A percentile compares a stretch with the other conserved stretches of the same genome.
Evolutionary conservation across 228 moss, liverwort and hornwort genomes (phyloP).

Genomic region (Sphagnum fallax): DNA sequence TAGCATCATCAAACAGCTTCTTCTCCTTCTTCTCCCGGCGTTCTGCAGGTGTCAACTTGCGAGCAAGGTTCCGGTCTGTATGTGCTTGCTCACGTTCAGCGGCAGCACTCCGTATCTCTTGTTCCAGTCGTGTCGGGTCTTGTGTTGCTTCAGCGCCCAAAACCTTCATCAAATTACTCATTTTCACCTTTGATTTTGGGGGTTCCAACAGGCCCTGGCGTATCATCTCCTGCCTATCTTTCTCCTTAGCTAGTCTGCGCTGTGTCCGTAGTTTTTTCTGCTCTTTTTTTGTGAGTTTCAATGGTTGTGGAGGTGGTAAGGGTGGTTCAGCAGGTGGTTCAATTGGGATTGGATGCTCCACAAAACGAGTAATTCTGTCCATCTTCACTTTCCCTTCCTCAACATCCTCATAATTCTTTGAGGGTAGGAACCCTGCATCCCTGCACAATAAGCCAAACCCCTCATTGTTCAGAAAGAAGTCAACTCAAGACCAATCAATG

Average conservation of each 20-base stretch:
- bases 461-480: too few species aligned
- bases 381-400: slow-evolving; percentile 40
- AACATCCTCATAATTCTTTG: slow-evolving; percentile 63
- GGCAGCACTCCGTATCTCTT: slow-evolving; percentile 87
- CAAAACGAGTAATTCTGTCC: slow-evolving; percentile 48
- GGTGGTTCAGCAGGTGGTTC: slow-evolving; percentile 95
- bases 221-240: slow-evolving; percentile 99
- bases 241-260: slow-evolving; percentile 92
- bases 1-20: slow-evolving; percentile 86
- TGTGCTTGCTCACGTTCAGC: slow-evolving; percentile 97
- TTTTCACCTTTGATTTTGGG: slow-evolving; percentile 96
- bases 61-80: slow-evolving; percentile 84
- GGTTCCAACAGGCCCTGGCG: slow-evolving; percentile 95
- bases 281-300: slow-evolving; percentile 91
- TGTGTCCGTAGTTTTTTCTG: slow-evolving; percentile 96
- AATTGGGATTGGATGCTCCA: slow-evolving; percentile 96
- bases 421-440: slow-evolving; percentile 65
- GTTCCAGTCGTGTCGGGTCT: slow-evolving; percentile 92
- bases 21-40: slow-evolving; percentile 83
- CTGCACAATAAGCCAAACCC: slow-evolving; percentile 16
- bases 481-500: too few species aligned
- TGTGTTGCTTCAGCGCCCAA: slow-evolving; percentile 99
- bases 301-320: slow-evolving; percentile 83
- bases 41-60: slow-evolving; percentile 93
- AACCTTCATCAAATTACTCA: slow-evolving; percentile 99